Evolutionary conservation across 768 basidiomycete species (phyloP).

Genomic region (Podaxis pistillaris): DNA sequence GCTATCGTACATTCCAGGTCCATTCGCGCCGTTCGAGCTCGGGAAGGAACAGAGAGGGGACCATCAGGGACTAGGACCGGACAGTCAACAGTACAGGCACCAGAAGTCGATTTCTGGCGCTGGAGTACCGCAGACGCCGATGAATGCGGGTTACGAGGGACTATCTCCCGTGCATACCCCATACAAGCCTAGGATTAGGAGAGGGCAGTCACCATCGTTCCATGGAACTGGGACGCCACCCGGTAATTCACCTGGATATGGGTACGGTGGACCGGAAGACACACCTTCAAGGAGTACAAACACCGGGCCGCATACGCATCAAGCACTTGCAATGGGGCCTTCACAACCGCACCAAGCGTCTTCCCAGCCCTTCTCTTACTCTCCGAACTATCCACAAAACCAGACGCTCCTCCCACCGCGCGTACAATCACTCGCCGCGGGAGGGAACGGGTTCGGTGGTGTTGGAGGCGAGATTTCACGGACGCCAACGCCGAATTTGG

Average conservation of each 20-base stretch:
- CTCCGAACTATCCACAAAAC: constrained; percentile 14
- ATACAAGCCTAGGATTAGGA: constrained; percentile 71
- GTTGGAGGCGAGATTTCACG: constrained; percentile 53
- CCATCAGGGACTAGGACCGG: constrained; percentile 17
- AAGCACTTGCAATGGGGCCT: constrained; percentile 47
- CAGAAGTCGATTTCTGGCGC: constrained; percentile 6
- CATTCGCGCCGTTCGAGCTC: constrained; percentile 67
- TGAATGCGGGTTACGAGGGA: constrained; percentile 24
- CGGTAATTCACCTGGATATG: constrained; percentile 33
- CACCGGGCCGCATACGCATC: constrained; percentile 42
- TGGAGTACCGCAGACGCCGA: constrained; percentile 30
- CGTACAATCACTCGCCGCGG: constrained; percentile 37
- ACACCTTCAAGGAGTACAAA: constrained; percentile 42
- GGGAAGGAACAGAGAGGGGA: constrained; percentile 48
- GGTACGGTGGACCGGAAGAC: constrained; percentile 36
- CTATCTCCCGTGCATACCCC: constrained; percentile 55
- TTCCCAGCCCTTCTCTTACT: constrained; percentile 11
- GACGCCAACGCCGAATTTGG: constrained; percentile 68
- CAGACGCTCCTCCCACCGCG: constrained; percentile 42
- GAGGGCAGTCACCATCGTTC: constrained; percentile 44
- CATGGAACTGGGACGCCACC: constrained; percentile 29
- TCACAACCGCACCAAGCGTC: constrained; percentile 34
- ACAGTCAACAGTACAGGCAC: constrained; percentile 5
- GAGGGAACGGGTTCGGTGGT: constrained; percentile 1
- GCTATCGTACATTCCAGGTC: constrained; percentile 62